Conservation (phyloP, 148 eudicot species). For the Limonium bicolor region DNA sequence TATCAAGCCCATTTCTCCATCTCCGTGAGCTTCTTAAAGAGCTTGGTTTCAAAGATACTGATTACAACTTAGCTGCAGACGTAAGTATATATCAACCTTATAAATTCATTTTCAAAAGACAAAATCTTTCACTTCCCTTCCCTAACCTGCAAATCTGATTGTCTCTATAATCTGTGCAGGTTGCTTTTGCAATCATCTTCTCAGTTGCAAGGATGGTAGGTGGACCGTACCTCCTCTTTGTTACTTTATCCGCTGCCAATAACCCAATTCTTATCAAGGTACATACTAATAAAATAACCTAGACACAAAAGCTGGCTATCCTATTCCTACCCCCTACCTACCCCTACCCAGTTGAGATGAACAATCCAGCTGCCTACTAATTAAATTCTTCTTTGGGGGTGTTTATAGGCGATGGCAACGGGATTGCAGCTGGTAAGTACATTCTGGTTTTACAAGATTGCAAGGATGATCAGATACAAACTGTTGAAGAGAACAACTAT, state of each 20-base stretch:
- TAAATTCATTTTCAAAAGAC: no score
- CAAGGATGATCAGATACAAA: constrained; percentile 59
- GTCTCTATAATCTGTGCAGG: constrained; percentile 23
- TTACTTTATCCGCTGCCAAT: constrained; percentile 48
- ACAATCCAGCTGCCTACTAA: no score
- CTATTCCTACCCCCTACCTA: no score
- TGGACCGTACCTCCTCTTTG: constrained; percentile 61
- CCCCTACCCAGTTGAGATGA: no score
- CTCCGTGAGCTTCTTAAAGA: constrained; percentile 59
- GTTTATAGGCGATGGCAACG: constrained; percentile 79
- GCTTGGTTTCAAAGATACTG: constrained; percentile 38
- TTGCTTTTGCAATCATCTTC: constrained; percentile 60
- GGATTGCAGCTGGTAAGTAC: constrained; percentile 85
- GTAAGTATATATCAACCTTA: constrained; percentile 12
- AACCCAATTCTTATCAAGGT: constrained; percentile 84
- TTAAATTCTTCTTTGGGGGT: no score
- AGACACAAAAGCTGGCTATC: no score
- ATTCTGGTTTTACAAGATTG: constrained; percentile 90
- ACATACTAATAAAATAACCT: no score
- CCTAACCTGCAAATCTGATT: no score
- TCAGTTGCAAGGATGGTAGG: constrained; percentile 69
- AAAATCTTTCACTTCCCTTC: no score
- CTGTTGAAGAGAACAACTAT: constrained; percentile 27
- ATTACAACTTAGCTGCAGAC: constrained; percentile 49
- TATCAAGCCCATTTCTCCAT: constrained; percentile 62